Evolutionary conservation across 257 asterid species (phyloP).

Genomic region (Apocynum venetum): DNA sequence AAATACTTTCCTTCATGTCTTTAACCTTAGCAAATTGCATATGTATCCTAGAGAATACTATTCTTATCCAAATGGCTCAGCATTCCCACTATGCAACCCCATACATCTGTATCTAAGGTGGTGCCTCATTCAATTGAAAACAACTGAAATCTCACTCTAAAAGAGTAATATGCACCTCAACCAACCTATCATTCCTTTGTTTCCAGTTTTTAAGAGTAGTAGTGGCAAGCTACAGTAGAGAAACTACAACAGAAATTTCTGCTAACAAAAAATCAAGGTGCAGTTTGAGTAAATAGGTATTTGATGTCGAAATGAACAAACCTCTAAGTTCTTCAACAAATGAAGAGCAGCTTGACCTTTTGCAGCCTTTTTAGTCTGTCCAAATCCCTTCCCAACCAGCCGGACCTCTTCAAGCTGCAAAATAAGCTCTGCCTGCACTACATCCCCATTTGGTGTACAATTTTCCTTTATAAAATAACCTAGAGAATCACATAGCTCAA

Average conservation of each 20-base stretch:
- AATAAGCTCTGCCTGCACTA: constrained; percentile 49
- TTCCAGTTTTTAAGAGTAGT: too few relatives aligned
- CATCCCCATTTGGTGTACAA: constrained; percentile 38
- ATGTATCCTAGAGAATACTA: neutral
- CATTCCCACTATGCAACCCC: neutral
- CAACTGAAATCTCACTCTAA: neutral
- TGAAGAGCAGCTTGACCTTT: constrained; percentile 78
- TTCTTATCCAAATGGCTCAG: neutral
- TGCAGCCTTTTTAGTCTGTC: constrained; percentile 58
- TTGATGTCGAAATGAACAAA: constrained; percentile 23
- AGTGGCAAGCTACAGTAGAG: neutral
- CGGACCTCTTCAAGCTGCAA: constrained; percentile 64
- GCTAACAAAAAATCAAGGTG: neutral
- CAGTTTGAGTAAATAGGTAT: neutral
- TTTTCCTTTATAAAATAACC: constrained; percentile 63
- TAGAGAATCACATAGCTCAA: constrained; percentile 72
- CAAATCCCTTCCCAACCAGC: constrained; percentile 56
- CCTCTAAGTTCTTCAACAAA: constrained; percentile 76
- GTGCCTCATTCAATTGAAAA: neutral
- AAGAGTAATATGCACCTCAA: neutral
- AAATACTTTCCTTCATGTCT: neutral
- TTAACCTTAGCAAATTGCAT: neutral
- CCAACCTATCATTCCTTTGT: too few relatives aligned
- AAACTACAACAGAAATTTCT: neutral
- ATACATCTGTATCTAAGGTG: neutral